These are phyloP conservation scores for Albugo candida DNA, from an alignment of 352 stramenopile genomes.

Conservation along the genomic window DNA sequence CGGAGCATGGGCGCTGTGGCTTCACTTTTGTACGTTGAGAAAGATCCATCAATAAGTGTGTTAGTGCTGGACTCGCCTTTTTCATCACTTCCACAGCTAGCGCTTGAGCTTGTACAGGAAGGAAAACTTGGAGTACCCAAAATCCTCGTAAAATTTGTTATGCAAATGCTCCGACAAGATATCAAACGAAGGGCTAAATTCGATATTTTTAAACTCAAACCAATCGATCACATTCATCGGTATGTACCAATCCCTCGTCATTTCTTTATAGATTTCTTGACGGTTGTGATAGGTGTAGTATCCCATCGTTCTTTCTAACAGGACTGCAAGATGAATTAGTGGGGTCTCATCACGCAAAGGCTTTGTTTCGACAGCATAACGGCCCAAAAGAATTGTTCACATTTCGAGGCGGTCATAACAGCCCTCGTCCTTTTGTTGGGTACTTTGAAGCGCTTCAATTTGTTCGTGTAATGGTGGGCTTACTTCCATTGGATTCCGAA, in stretches of 20 bases:
- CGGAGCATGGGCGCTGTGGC: conserved; percentile 67
- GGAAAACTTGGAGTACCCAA: conserved; percentile 64
- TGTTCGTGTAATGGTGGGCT: conserved; percentile 52
- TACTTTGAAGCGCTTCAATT: conserved; percentile 68
- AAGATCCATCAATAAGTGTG: conserved; percentile 32
- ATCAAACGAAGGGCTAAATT: conserved; percentile 71
- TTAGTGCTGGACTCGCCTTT: conserved; percentile 76
- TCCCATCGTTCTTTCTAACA: conserved; percentile 59
- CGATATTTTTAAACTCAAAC: conserved; percentile 77
- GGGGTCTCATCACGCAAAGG: conserved; percentile 44
- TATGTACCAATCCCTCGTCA: conserved; percentile 9
- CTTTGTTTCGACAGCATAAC: conserved; percentile 52
- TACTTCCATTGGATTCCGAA: conserved; percentile 34
- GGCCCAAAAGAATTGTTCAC: conserved; percentile 63
- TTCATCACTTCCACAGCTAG: conserved; percentile 46
- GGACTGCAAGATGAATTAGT: conserved; percentile 66
- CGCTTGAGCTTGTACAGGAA: conserved; percentile 57
- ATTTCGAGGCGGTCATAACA: conserved; percentile 68
- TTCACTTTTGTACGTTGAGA: conserved; percentile 31
- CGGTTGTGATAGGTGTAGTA: conserved; percentile 14
- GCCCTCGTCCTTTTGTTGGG: conserved; percentile 46
- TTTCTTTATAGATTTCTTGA: conserved; percentile 1
- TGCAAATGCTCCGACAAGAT: conserved; percentile 55
- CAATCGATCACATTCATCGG: conserved; percentile 48
- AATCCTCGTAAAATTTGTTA: conserved; percentile 64